phyloP scores from a whole-genome alignment of 2,329 filamentous ascomycete genomes.

The Nothomitra cinnamomea region DNA sequence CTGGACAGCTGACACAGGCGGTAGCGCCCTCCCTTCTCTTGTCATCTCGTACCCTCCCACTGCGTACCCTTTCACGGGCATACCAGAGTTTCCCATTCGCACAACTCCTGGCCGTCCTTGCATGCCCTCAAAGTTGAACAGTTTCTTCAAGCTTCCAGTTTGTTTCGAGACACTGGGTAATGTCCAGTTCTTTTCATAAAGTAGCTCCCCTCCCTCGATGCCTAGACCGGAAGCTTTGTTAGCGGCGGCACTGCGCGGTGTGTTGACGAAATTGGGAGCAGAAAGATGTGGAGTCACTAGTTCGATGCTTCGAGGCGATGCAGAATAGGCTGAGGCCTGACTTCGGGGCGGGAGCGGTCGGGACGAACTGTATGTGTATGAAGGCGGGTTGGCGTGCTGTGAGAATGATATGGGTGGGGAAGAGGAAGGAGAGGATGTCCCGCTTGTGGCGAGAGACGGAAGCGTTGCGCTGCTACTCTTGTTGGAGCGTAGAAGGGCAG shows the following conservation, averaged over 20 bases:
- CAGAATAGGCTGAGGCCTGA: background rate
- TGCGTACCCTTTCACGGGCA: background rate
- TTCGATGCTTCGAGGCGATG: background rate
- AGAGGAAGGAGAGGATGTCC: background rate
- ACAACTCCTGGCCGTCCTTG: background rate
- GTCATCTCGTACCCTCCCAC: background rate
- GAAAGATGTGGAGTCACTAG: slow-evolving; percentile 2
- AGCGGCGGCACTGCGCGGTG: background rate
- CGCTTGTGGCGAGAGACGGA: background rate
- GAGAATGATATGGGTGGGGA: background rate
- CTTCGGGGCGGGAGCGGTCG: background rate
- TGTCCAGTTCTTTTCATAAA: slow-evolving; percentile 4
- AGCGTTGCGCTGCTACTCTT: background rate
- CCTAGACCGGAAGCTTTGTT: too few relatives aligned
- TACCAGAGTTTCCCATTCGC: background rate
- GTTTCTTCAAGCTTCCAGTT: background rate
- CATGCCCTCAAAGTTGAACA: slow-evolving; percentile 3
- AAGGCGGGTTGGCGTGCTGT: background rate
- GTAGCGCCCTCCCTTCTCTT: background rate
- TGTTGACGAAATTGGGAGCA: background rate
- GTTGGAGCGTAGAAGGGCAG: background rate
- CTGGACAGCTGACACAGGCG: background rate
- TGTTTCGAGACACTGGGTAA: background rate
- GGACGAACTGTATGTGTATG: background rate
- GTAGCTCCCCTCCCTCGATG: background rate